These are phyloP conservation scores for Maudiozyma turicensis DNA, from an alignment of 805 yeast species.

Conservation along the genomic window DNA sequence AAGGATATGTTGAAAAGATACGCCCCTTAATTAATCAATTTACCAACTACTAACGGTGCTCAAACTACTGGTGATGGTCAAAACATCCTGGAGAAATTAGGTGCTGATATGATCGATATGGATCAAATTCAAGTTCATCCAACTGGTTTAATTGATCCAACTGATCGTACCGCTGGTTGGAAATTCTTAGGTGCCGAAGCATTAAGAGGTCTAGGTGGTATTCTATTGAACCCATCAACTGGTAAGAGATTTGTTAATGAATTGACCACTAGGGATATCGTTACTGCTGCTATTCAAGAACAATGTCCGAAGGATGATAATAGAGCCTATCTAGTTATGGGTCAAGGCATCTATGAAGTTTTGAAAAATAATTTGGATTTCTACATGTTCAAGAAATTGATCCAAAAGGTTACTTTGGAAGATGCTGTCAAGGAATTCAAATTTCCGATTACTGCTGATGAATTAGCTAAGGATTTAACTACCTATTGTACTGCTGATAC, in stretches of 20 bases:
- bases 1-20: conserved; percentile 32
- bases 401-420: conserved; percentile 23
- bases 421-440: conserved; percentile 23
- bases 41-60: conserved; percentile 49
- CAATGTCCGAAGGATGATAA: conserved; percentile 24
- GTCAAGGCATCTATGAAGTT: conserved; percentile 36
- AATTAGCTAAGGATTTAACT: conserved; percentile 19
- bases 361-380: conserved; percentile 44
- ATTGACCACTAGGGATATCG: conserved; percentile 42
- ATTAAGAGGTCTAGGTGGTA: conserved; percentile 50
- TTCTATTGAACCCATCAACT: conserved; percentile 35
- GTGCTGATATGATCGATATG: conserved; percentile 47
- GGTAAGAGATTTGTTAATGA: conserved; percentile 48
- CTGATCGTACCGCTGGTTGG: conserved; percentile 34
- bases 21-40: conserved; percentile 36
- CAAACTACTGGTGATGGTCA: conserved; percentile 56
- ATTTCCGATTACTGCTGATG: conserved; percentile 16
- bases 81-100: conserved; percentile 34
- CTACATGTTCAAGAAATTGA: conserved; percentile 34
- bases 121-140: conserved; percentile 54
- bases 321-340: conserved; percentile 31
- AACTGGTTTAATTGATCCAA: conserved; percentile 46
- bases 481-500: conserved; percentile 14
- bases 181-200: conserved; percentile 54
- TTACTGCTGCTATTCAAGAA: conserved; percentile 35